Base-by-base conservation (phyloP, 176 grass and related monocot genomes). In the Stipa capillata region DNA sequence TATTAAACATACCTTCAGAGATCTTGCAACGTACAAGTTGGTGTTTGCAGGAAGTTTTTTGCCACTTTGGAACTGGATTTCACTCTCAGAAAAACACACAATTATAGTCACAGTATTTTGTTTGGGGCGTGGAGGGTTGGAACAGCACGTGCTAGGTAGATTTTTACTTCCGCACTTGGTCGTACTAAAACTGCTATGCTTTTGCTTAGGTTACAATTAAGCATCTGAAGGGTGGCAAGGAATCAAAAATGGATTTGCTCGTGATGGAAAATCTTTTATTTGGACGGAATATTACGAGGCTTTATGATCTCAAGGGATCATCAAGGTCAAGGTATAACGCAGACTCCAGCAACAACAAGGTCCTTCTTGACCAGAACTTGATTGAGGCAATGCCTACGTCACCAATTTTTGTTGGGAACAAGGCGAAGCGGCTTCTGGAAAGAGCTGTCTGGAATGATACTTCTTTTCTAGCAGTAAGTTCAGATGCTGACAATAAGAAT, bases 211-310 rank as follows among this genome's bases (percentile, higher is more conserved):
- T 98, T 79, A 87, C 80, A 73, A 89, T 84, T 90, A 98, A 98
- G 83, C 88, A 92, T 69, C 39, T 84, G 31, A 98, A 89, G 79
- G 96, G 92, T 64, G 96, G 92, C 48, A 98, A 93, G 80, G 96
- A 98, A 52, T 89, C 83, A 29, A 98, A 88, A 85, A 98, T 98
- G 92, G 88, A 98, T 89, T 66, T 98, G 77, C 87, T 98, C 50
- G 96, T 98, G 61, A 98, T 98, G 96, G 96, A 98, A 80, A 98
- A 98, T 83, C 92, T 98, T 76, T 85, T 98, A 64, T 98, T 94
- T 87, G 85, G 95, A 82, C 90, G 95, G 49, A 94, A 94, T 75
- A 83, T 94, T 49, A 91, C 86, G 8, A 90, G 90, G 78, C 84
- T 94, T 34, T 98, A 98, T 87, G 96, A 98, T 79, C 90, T 98